These are phyloP conservation scores for Aspergillus cavernicola DNA, from an alignment of 495 filamentous ascomycete species.

Conservation along the genomic window DNA sequence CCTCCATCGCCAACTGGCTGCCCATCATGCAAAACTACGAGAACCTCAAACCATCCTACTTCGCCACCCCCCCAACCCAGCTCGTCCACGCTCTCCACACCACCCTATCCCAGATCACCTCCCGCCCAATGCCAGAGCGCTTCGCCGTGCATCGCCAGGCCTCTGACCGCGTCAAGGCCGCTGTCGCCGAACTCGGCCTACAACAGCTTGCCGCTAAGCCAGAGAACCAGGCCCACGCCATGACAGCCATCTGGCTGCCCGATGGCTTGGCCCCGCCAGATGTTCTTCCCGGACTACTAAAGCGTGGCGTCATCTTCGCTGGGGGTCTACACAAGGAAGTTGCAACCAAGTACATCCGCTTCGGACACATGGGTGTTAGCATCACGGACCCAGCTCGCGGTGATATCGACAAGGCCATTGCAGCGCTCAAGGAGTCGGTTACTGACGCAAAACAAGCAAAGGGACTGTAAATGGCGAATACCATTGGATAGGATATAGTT, in stretches of 20 bases:
- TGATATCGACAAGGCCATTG: slow-evolving; percentile 80
- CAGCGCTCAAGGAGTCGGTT: slow-evolving; percentile 69
- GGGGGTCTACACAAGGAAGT: slow-evolving; percentile 90
- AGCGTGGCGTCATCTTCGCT: slow-evolving; percentile 90
- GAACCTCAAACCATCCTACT: slow-evolving; percentile 93
- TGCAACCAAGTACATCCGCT: slow-evolving; percentile 66
- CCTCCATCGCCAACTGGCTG: slow-evolving; percentile 93
- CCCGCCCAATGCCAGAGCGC: slow-evolving; percentile 68
- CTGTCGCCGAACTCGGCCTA: slow-evolving; percentile 73
- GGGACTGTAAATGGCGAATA: slow-evolving; percentile 32
- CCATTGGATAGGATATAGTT: background rate
- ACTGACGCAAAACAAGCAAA: slow-evolving; percentile 59
- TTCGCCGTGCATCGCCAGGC: slow-evolving; percentile 73
- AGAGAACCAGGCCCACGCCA: slow-evolving; percentile 90
- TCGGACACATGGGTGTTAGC: slow-evolving; percentile 96
- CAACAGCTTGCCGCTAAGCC: slow-evolving; percentile 79
- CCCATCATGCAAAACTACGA: slow-evolving; percentile 99
- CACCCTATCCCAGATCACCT: slow-evolving; percentile 80
- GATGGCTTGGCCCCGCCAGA: slow-evolving; percentile 75
- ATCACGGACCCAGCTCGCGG: slow-evolving; percentile 53
- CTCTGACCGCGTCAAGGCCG: slow-evolving; percentile 79
- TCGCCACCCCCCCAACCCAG: slow-evolving; percentile 93
- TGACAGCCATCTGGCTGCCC: slow-evolving; percentile 96
- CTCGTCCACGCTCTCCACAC: slow-evolving; percentile 93
- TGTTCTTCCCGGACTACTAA: slow-evolving; percentile 78